A percentile compares a stretch with the other conserved stretches of the same genome.
Conservation (phyloP, 306 rosid species). For the Urtica urens region DNA sequence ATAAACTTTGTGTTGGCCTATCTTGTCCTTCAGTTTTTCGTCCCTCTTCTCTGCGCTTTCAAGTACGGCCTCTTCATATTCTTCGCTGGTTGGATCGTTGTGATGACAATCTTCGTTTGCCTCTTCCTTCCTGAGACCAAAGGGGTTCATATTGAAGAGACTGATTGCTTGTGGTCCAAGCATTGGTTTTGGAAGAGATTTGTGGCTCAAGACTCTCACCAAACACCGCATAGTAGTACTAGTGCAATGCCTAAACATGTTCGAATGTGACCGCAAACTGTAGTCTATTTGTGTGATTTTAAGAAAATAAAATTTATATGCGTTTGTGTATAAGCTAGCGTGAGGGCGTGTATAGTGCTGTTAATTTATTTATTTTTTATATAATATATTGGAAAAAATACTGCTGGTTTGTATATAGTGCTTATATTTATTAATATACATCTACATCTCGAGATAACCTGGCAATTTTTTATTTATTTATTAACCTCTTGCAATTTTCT, state of each 20-base stretch:
- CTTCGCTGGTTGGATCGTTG: slow-evolving; percentile 45
- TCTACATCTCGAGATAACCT: too few species aligned
- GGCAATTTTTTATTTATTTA: too few species aligned
- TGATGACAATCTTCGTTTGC: slow-evolving; percentile 49
- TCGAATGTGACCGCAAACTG: background rate
- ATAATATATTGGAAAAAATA: too few species aligned
- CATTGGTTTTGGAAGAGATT: slow-evolving; percentile 63
- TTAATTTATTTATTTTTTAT: too few species aligned
- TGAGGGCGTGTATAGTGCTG: too few species aligned
- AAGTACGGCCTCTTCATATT: slow-evolving; percentile 52
- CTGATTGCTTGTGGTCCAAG: slow-evolving; percentile 33
- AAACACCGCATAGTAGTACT: background rate
- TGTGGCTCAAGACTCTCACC: slow-evolving; percentile 18
- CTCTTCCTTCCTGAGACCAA: slow-evolving; percentile 62
- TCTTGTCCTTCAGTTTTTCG: slow-evolving; percentile 42
- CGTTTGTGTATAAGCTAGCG: too few species aligned
- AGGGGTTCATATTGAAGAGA: slow-evolving; percentile 58
- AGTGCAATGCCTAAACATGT: background rate
- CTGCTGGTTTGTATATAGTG: too few species aligned
- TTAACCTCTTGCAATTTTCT: too few species aligned
- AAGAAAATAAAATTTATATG: too few species aligned
- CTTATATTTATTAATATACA: too few species aligned
- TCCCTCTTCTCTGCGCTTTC: slow-evolving; percentile 35
- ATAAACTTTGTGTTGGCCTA: slow-evolving; percentile 51
- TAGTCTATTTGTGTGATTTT: too few species aligned